A percentile compares a stretch with the other conserved stretches of the same genome.
Conservation (phyloP, 2,329 filamentous ascomycete species). For the Ceratocystiopsis minuta region DNA sequence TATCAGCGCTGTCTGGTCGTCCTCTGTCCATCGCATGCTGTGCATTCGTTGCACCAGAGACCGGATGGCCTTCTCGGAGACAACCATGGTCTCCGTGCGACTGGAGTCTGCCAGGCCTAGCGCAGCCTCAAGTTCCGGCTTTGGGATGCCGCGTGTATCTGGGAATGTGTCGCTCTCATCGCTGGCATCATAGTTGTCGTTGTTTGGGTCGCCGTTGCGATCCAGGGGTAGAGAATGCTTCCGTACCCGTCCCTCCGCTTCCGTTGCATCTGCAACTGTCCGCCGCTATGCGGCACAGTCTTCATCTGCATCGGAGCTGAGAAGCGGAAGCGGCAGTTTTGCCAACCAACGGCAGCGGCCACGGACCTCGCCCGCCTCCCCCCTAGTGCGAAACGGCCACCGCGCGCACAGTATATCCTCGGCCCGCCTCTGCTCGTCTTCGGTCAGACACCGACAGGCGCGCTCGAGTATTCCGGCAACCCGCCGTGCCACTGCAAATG, state of each 20-base stretch:
- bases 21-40: background rate
- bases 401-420: background rate
- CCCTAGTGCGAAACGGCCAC: too few relatives aligned
- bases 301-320: constrained; percentile 1
- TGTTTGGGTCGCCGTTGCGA: too few relatives aligned
- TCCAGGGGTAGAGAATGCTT: background rate
- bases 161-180: background rate
- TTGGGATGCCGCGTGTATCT: background rate
- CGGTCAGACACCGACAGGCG: background rate
- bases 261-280: background rate
- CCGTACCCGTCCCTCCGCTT: background rate
- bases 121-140: background rate
- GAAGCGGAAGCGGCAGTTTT: constrained; percentile 5
- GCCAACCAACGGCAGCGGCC: background rate
- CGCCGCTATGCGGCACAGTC: constrained; percentile 5
- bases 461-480: constrained; percentile 1
- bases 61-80: constrained; percentile 2
- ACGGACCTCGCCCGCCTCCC: background rate
- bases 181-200: too few relatives aligned
- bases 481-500: constrained; percentile 3
- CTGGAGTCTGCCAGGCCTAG: background rate
- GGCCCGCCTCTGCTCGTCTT: background rate
- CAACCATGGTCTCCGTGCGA: constrained; percentile 1
- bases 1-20: background rate
- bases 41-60: background rate